phyloP scores from a whole-genome alignment of 805 yeast genomes.

The Metschnikowia cerradonensis region DNA sequence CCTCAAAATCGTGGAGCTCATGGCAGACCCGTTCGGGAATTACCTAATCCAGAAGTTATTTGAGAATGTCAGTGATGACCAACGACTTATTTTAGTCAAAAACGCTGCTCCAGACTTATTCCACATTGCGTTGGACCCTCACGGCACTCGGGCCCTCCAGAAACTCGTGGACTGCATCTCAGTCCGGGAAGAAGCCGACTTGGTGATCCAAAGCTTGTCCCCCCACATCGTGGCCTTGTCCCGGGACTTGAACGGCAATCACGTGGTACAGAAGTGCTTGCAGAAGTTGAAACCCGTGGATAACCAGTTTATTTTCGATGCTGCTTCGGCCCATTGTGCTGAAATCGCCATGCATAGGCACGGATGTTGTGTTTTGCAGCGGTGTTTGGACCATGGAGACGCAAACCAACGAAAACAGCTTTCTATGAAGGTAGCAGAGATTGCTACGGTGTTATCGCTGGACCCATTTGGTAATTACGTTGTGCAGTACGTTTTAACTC shows the following conservation, averaged over 20 bases:
- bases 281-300: slow-evolving; percentile 64
- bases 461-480: slow-evolving; percentile 98
- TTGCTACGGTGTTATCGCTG: slow-evolving; percentile 65
- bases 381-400: slow-evolving; percentile 72
- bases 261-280: slow-evolving; percentile 89
- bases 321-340: slow-evolving; percentile 68
- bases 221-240: slow-evolving; percentile 76
- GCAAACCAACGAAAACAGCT: slow-evolving; percentile 63
- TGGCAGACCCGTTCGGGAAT: slow-evolving; percentile 97
- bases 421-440: slow-evolving; percentile 61
- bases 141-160: slow-evolving; percentile 94
- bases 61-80: slow-evolving; percentile 67
- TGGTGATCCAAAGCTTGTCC: slow-evolving; percentile 56
- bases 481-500: slow-evolving; percentile 79
- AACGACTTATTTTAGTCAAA: slow-evolving; percentile 64
- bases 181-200: slow-evolving; percentile 64
- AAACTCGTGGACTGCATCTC: slow-evolving; percentile 80
- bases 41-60: slow-evolving; percentile 87
- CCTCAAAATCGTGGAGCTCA: slow-evolving; percentile 74
- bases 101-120: slow-evolving; percentile 72
- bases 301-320: slow-evolving; percentile 84
- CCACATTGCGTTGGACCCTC: slow-evolving; percentile 83
- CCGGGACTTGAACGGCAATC: slow-evolving; percentile 92
- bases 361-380: slow-evolving; percentile 82
- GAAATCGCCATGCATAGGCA: slow-evolving; percentile 93